phyloP scores from a whole-genome alignment of 306 rosid species.

The Myrica gale region DNA sequence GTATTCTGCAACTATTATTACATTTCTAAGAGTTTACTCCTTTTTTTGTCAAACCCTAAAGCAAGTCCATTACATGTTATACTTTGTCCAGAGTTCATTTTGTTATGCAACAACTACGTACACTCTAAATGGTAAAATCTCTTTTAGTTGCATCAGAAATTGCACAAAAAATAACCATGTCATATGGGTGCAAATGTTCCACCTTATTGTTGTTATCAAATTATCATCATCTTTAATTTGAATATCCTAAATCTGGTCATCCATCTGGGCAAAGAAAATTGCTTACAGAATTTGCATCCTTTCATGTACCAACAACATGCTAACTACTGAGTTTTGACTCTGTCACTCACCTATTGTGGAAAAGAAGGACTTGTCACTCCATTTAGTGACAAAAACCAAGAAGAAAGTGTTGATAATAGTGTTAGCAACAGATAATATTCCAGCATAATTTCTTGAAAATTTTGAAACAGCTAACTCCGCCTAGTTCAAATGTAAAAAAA shows the following conservation, averaged over 20 bases:
- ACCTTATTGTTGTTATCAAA: not conserved
- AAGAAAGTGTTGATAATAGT: constrained; percentile 72
- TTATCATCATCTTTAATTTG: not conserved
- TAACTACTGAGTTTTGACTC: constrained; percentile 10
- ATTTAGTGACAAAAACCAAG: constrained; percentile 92
- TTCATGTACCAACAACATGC: not conserved
- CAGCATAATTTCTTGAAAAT: constrained; percentile 83
- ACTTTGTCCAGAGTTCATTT: not conserved
- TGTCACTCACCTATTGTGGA: constrained; percentile 80
- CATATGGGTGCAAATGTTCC: constrained; percentile 4
- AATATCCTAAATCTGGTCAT: not conserved
- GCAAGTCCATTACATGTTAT: not conserved
- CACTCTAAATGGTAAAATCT: constrained; percentile 3
- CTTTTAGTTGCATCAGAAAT: constrained; percentile 15
- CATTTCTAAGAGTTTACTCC: constrained; percentile 8
- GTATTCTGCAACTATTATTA: not conserved
- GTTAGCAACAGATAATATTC: constrained; percentile 76
- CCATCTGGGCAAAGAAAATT: constrained; percentile 6
- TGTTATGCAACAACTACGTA: not conserved
- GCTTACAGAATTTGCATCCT: not conserved
- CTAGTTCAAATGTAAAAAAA: constrained; percentile 42
- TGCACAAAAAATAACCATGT: constrained; percentile 1
- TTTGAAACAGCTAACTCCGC: constrained; percentile 94
- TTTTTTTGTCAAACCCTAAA: not conserved
- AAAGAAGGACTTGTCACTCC: constrained; percentile 99